Evolutionary conservation across 1,139 yeast species (phyloP).

Genomic region (Arxiozyma slooffiae): DNA sequence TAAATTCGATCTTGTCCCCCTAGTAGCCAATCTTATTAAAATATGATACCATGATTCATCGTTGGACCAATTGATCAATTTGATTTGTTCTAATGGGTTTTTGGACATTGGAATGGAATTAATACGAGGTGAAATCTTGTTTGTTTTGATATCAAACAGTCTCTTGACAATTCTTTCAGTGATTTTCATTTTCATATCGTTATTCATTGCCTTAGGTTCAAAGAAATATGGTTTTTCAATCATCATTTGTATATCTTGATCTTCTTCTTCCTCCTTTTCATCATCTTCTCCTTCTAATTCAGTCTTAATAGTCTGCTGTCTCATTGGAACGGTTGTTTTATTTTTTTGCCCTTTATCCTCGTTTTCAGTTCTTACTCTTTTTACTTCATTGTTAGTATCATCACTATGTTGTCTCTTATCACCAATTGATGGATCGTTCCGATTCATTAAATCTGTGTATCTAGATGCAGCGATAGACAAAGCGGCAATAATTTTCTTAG

Average conservation of each 20-base stretch:
- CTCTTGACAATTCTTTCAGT: constrained; percentile 21
- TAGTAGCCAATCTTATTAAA: constrained; percentile 67
- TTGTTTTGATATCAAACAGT: constrained; percentile 11
- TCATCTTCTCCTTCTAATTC: background rate
- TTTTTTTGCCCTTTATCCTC: background rate
- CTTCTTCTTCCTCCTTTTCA: background rate
- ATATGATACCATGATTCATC: constrained; percentile 60
- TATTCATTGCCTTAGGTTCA: constrained; percentile 17
- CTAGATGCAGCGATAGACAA: constrained; percentile 59
- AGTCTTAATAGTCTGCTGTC: background rate
- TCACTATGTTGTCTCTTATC: background rate
- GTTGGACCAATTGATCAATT: constrained; percentile 25
- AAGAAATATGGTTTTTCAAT: constrained; percentile 12
- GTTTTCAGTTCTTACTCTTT: background rate
- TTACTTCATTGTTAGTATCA: background rate
- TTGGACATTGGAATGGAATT: background rate
- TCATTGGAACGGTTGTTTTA: background rate
- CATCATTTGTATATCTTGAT: constrained; percentile 5
- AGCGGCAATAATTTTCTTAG: constrained; percentile 52
- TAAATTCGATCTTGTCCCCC: constrained; percentile 47
- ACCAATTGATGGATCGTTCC: background rate
- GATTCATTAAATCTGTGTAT: constrained; percentile 35
- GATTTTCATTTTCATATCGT: constrained; percentile 20
- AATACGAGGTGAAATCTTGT: background rate
- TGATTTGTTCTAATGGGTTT: constrained; percentile 20